Base-by-base conservation (phyloP, 2,329 filamentous ascomycete species). In the Metarhizium robertsii region DNA sequence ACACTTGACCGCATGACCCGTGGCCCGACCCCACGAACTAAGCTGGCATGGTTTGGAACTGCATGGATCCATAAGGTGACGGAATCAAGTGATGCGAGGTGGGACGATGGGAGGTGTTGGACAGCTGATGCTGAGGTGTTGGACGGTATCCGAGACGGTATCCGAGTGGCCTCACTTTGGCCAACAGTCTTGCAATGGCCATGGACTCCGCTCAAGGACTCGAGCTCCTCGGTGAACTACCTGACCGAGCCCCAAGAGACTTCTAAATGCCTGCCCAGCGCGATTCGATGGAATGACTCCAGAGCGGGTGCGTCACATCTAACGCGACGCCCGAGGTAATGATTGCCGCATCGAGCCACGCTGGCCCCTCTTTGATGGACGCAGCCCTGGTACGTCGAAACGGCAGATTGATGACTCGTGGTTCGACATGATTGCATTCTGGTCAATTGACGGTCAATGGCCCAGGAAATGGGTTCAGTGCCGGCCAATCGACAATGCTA, bases 1-100 rank as follows among this genome's bases (percentile, higher is more conserved):
- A 60, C 32, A 11, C 32, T 34, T 34, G 32, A 34, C 51, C 57
- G 53, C 58, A 65, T 62, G 62, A 65, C 64, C 38, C 65, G 58
- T 57, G 45, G 45, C 45, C 59, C 49, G 49, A 40, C 49, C 49
- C 32, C 49, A 51, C 36, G 49, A 51, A 11, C 49, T 51, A 36
- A 25, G 32, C 32, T 34, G 32, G 32, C 25, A 25, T 25, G 25
- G 25, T 25, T 4, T 25, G 25, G 25, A 4, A 32, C 10, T 11
- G 45, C 16, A 30, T 29, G 11, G 20, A 20, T 29, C 45, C 5
- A 16, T 14, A 7, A 48, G 6, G 20, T 48, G 45, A 48, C 45
- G 45, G 42, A 20, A 30, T 30, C 6, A 11, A 30, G 14, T 30
- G 16, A 53, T 47, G 49, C 29, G 36, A 50, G 46, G 51, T 53